Evolutionary conservation across 345 rosid species (phyloP).

Genomic region (Rhodomyrtus tomentosa): DNA sequence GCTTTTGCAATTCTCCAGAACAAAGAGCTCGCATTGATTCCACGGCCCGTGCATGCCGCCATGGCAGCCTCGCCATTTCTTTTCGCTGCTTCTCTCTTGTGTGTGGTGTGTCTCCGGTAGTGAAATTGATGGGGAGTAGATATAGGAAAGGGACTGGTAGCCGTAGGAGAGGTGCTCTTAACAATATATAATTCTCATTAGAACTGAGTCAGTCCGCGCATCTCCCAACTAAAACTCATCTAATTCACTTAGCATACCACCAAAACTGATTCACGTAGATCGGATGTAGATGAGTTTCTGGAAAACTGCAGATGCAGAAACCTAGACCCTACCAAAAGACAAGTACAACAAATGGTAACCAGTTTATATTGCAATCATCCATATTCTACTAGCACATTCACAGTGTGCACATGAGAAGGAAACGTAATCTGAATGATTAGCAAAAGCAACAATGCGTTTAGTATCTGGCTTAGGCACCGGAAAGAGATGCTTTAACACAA

Average conservation of each 20-base stretch:
- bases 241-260: too few relatives aligned
- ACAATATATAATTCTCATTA: too few relatives aligned
- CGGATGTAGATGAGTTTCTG: not conserved
- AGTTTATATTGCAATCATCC: not conserved
- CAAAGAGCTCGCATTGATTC: constrained; percentile 3
- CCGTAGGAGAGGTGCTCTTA: too few relatives aligned
- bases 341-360: not conserved
- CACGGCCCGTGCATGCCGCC: not conserved
- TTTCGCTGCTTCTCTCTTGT: not conserved
- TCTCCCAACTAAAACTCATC: too few relatives aligned
- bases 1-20: not conserved
- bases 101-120: not conserved
- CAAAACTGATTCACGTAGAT: too few relatives aligned
- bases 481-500: constrained; percentile 85
- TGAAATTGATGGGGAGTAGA: constrained; percentile 3
- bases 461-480: constrained; percentile 80
- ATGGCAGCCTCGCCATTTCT: not conserved
- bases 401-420: too few relatives aligned
- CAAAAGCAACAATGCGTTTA: constrained; percentile 70
- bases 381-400: not conserved
- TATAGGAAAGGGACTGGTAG: too few relatives aligned
- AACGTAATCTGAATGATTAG: constrained; percentile 65
- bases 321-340: not conserved
- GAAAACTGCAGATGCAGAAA: not conserved
- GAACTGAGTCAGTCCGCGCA: too few relatives aligned